Base-by-base conservation (phyloP, 192 early-diverging fungal genomes). In the Dissophora globulifera region DNA sequence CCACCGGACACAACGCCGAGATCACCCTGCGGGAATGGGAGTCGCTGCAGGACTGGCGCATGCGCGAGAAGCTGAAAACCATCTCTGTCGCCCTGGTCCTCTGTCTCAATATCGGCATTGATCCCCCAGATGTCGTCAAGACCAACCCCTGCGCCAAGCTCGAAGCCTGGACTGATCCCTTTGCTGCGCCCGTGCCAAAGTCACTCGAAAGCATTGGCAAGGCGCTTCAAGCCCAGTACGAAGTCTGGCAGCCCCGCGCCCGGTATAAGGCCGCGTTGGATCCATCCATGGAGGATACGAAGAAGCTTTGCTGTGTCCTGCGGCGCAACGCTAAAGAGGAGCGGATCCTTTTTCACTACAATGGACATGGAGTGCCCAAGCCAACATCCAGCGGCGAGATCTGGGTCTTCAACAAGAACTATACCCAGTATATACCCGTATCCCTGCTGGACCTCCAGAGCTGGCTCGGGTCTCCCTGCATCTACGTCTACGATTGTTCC, bases 401-500 rank as follows among this genome's bases (percentile, higher is more conserved):
- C 45, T 99, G 97, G 97, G 96, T 96, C 35, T 99, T 99, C 68
- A 98, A 99, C 85, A 93, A 93, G 69, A 90, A 90, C 58, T 98
- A 95, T 85, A 97, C 96, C 32, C 97, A 99, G 85, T 99, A 99
- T 83, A 95, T 99, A 59, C 97, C 97, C 7, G 91, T 97, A 17
- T 93, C 90, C 31, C 80, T 96, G 10, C 87, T 93, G 72, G 95
- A 97, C 68, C 81, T 99, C 49, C 94, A 97, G 82, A 89, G 88
- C 38, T 96, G 95, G 94, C 81, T 99, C 5, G 97, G 97, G 29
- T 93, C 96, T 4, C 97, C 97, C 11, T 92, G 92, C 46, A 93
- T 98, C 42, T 99, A 94, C 79, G 94, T 99, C 10, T 99, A 94
- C 86, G 97, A 99, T 81, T 98, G 97, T 66, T 91, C 94, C 31